Evolutionary conservation across 164 flowering plant species (phyloP), one percentile per base, ranked within the genome.

Genomic region (Magnolia kwangsiensis): DNA sequence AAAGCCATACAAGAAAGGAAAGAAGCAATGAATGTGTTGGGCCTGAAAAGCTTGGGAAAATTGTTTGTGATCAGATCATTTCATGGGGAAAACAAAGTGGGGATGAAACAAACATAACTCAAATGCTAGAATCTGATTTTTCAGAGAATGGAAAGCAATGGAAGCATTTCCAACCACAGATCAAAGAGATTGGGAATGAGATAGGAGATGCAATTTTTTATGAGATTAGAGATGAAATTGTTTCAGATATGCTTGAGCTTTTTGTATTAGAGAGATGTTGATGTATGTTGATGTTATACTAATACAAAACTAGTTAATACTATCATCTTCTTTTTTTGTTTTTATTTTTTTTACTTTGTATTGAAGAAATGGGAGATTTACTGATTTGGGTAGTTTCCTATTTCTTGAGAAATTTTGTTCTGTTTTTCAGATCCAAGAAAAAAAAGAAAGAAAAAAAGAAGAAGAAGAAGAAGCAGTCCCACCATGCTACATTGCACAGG

Each of bases 161-260:
- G 79, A 18, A 8, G 24, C 79, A 65, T 24, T 18, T 73, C n/a
- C 63, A 72, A 55, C 71, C 79, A 31, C 75, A 72, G 14, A 66
- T 64, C 20, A 21, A 21, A 63, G 72, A 65, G 65, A 72, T 77
- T 66, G 79, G 63, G 27, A 45, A 6, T 49, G 75, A 65, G 75
- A 59, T 77, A 18, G 75, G 51, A 55, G 75, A 72, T 4, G 72
- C 71, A 64, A 77, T 77, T 77, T 77, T 77, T 55, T 71, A 51
- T 10, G 50, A 66, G 64, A 64, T 66, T 13, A 72, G 27, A 50
- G 65, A 77, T 72, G 79, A 67, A 37, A 67, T 55, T 63, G 63
- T 72, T 20, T 2, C 51, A 64, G 79, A 77, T 16, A 27, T 64
- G 71, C 3, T 50, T 16, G 50, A 51, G 10, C 24, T 50, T 27